Conservation (phyloP, 331 rosid genomes). For the Acacia concinna region DNA sequence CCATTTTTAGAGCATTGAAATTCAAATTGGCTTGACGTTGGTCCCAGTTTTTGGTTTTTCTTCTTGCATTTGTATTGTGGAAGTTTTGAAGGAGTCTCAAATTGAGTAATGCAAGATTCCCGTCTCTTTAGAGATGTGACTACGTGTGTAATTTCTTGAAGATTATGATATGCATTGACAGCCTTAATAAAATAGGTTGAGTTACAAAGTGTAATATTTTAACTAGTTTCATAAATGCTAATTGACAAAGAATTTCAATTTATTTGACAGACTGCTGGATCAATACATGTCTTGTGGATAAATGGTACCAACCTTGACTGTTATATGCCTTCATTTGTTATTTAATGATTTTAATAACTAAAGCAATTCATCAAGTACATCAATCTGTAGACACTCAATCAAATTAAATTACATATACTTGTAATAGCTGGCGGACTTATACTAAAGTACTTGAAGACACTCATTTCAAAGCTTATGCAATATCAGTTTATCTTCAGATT, state of each 20-base stretch:
- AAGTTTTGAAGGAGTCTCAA: background rate
- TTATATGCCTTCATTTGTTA: too few relatives aligned
- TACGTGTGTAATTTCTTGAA: background rate
- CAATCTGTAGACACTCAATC: too few relatives aligned
- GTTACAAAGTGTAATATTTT: background rate
- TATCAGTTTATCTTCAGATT: too few relatives aligned
- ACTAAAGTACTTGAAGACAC: too few relatives aligned
- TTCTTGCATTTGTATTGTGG: background rate
- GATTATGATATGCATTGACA: background rate
- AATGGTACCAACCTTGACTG: too few relatives aligned
- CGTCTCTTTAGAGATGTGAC: background rate
- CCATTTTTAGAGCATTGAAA: too few relatives aligned
- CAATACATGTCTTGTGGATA: background rate
- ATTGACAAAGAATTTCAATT: constrained; percentile 31
- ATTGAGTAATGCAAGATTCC: background rate
- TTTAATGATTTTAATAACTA: too few relatives aligned
- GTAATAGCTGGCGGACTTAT: too few relatives aligned
- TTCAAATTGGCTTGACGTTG: background rate
- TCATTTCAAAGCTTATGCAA: too few relatives aligned
- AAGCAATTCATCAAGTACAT: too few relatives aligned
- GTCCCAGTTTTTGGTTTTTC: background rate
- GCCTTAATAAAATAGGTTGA: background rate
- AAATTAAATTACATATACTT: too few relatives aligned
- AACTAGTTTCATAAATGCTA: constrained; percentile 10
- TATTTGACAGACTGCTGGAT: constrained; percentile 89